Percentiles rank a stretch among this genome's conserved stretches.
Conservation (phyloP, 805 yeast species). For the Schwanniomyces sp. region DNA sequence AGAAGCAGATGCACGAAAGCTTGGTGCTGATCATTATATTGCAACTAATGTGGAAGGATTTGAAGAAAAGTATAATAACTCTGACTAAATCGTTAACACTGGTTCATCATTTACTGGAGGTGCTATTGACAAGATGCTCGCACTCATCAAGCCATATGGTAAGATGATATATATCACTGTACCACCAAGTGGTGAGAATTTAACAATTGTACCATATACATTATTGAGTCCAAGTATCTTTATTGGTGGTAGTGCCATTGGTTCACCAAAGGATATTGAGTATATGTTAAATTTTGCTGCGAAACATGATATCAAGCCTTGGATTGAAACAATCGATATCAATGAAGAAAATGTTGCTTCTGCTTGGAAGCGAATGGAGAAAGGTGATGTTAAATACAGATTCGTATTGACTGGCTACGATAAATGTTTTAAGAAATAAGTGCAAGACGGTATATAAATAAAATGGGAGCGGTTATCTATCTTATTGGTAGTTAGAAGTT, state of each 20-base stretch:
- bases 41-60: constrained; percentile 53
- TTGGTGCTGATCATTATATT: constrained; percentile 33
- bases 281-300: constrained; percentile 41
- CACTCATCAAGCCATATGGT: neutral
- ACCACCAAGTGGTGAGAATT: constrained; percentile 23
- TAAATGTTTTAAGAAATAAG: constrained; percentile 16
- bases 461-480: too few relatives aligned
- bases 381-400: constrained; percentile 45
- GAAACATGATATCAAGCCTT: constrained; percentile 31
- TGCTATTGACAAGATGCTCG: constrained; percentile 38
- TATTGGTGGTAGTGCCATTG: constrained; percentile 33
- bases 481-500: too few relatives aligned
- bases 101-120: constrained; percentile 52
- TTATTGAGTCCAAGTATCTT: constrained; percentile 27
- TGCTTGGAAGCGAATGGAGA: constrained; percentile 33
- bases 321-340: constrained; percentile 36
- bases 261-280: constrained; percentile 33
- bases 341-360: constrained; percentile 29
- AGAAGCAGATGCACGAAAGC: constrained; percentile 27
- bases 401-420: constrained; percentile 59
- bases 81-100: constrained; percentile 52
- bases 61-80: constrained; percentile 22
- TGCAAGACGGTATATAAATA: too few relatives aligned
- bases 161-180: constrained; percentile 32
- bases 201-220: constrained; percentile 21